Evolutionary conservation across 345 rosid species (phyloP).

Genomic region (Excoecaria cochinchinensis): DNA sequence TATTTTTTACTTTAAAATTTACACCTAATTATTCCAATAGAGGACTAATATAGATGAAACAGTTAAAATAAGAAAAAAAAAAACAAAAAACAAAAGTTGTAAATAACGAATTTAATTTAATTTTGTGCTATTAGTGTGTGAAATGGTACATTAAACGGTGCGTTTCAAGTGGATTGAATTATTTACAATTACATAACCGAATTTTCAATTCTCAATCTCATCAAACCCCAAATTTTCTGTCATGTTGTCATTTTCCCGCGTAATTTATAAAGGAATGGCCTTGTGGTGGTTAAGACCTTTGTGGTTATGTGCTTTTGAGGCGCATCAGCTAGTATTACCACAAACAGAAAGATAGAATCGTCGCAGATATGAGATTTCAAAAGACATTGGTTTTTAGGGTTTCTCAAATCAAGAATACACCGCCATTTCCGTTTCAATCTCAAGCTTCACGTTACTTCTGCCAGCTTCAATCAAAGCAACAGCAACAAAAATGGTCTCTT

Average conservation of each 20-base stretch:
- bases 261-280: not conserved
- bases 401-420: not conserved
- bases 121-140: too few relatives aligned
- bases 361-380: conserved; percentile 4
- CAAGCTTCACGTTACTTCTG: conserved; percentile 10
- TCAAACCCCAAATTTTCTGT: not conserved
- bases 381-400: not conserved
- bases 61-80: too few relatives aligned
- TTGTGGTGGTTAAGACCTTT: not conserved
- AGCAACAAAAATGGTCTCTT: not conserved
- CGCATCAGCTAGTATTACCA: not conserved
- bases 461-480: not conserved
- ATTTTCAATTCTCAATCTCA: too few relatives aligned
- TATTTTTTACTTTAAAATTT: too few relatives aligned
- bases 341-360: not conserved
- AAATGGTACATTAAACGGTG: too few relatives aligned
- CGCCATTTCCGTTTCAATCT: conserved; percentile 8
- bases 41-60: too few relatives aligned
- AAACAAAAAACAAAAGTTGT: too few relatives aligned
- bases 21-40: too few relatives aligned
- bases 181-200: too few relatives aligned
- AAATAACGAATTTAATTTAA: too few relatives aligned
- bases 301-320: not conserved
- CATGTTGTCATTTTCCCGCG: not conserved
- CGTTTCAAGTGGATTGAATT: too few relatives aligned